Evolutionary conservation across 768 basidiomycete species (phyloP).

Genomic region (Pholiota conissans): DNA sequence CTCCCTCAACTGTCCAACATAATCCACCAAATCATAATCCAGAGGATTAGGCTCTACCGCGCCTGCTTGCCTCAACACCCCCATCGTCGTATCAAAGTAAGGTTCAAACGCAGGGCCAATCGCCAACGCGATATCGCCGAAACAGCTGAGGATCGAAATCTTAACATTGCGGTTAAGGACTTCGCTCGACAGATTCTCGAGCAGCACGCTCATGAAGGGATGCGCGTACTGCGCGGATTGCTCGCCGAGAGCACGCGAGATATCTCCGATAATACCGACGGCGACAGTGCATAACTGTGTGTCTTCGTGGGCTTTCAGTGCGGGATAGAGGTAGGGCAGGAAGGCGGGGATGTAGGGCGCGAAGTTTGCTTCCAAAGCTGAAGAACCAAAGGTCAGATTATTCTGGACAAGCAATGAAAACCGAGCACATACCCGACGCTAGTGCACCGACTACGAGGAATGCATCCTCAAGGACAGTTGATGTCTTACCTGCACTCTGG

Average conservation of each 20-base stretch:
- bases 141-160: conserved; percentile 93
- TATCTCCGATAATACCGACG: conserved; percentile 93
- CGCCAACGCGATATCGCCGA: conserved; percentile 95
- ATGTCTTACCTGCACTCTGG: conserved; percentile 85
- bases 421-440: conserved; percentile 66
- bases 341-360: conserved; percentile 83
- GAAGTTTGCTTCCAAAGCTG: conserved; percentile 78
- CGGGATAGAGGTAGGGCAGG: conserved; percentile 83
- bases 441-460: conserved; percentile 93
- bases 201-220: conserved; percentile 88
- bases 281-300: conserved; percentile 94
- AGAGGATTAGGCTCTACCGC: conserved; percentile 83
- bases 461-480: conserved; percentile 93
- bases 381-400: background rate
- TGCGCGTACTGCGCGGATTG: conserved; percentile 80
- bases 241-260: conserved; percentile 92
- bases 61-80: conserved; percentile 88
- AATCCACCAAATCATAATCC: conserved; percentile 90
- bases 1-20: conserved; percentile 86
- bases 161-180: conserved; percentile 93
- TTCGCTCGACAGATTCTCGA: conserved; percentile 89
- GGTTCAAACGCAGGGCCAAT: conserved; percentile 86
- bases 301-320: conserved; percentile 91
- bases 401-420: background rate
- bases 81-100: conserved; percentile 88